Base-by-base conservation (phyloP, 768 basidiomycete species). In the Mycena latifolia region DNA sequence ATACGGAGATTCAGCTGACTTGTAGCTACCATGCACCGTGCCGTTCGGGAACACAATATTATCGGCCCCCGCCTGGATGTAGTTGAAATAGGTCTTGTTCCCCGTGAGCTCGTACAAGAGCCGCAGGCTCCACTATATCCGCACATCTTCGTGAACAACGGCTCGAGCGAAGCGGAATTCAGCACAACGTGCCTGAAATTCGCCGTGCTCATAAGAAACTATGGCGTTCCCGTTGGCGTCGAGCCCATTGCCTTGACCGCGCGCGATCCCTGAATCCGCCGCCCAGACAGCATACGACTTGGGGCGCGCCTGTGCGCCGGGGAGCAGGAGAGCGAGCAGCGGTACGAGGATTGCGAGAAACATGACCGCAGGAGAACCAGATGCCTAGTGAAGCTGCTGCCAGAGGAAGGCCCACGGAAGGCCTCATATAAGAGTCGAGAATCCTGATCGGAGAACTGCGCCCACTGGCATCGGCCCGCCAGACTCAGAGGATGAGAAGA, bases 211-310 rank as follows among this genome's bases (percentile, higher is more conserved):
- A 63, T 84, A 85, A 0, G 77, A 79, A 33, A 82, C 81, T 14
- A 70, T 58, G 0, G 83, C 72, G 2, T 61, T 74, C 31, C 80
- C 81, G 31, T 62, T 70, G 0, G 77, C 63, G 27, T 72, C 73
- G 15, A 82, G 71, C 5, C 83, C 82, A 69, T 84, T 80, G 3
- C 83, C 83, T 71, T 85, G 83, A 1, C 76, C 75, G 9, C 83
- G 77, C 39, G 74, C 69, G 57, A 84, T 84, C 2, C 77, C 81
- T 6, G 83, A 84, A 56, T 84, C 81, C 17, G 82, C 83, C 24
- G 82, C 81, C 82, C 82, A 85, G 3, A 77, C 73, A 15, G 82
- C 81, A 54, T 84, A 81, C 6, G 83, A 84, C 10, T 64, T 43
- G 22, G 79, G 80, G 3, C 77, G 73, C 8, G 79, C 79, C 7